Conservation (phyloP, 2,329 filamentous ascomycete species). For the Aureobasidium sp. region DNA sequence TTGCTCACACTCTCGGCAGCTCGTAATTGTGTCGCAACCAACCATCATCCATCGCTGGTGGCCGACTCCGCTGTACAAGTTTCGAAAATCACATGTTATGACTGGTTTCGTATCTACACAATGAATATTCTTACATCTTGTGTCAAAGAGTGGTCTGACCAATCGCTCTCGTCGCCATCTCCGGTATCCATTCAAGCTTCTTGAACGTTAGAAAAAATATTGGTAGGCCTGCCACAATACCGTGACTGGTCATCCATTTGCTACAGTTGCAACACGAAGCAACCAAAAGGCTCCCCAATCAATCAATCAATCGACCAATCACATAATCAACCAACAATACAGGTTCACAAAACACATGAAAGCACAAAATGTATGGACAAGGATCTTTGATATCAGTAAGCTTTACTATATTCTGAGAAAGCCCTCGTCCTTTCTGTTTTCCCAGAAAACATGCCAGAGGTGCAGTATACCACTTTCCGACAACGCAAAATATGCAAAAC, state of each 20-base stretch:
- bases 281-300: not conserved
- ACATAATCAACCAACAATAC: not conserved
- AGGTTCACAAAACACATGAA: too few relatives aligned
- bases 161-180: not conserved
- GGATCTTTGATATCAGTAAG: not conserved
- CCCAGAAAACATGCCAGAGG: constrained; percentile 1
- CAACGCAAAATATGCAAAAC: not conserved
- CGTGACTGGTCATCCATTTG: not conserved
- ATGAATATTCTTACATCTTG: not conserved
- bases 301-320: too few relatives aligned
- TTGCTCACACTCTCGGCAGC: constrained; percentile 3
- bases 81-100: not conserved
- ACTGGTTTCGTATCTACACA: not conserved
- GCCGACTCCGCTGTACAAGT: not conserved
- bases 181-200: not conserved
- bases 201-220: not conserved
- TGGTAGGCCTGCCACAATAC: not conserved
- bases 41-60: not conserved
- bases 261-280: not conserved
- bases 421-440: not conserved
- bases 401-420: not conserved
- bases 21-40: not conserved
- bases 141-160: not conserved
- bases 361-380: not conserved
- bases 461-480: not conserved